These are phyloP conservation scores for Cinchona pubescens DNA, from an alignment of 257 asterid genomes.

Conservation along the genomic window DNA sequence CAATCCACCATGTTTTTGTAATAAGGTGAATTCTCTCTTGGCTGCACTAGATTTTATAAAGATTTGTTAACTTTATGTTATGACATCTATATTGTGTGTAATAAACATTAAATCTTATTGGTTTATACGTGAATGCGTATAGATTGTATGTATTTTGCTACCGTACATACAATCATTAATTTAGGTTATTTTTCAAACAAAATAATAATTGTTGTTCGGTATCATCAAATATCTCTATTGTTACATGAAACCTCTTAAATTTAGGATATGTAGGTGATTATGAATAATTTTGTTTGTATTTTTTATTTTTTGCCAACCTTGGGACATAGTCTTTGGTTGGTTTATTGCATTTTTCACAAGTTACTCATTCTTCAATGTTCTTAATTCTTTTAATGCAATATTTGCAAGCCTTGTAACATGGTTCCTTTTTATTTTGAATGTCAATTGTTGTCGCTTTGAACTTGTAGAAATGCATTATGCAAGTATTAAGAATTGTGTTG, in stretches of 20 bases:
- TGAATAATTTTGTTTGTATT: too few species aligned
- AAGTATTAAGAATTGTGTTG: background rate
- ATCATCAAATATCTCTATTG: background rate
- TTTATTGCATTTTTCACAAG: background rate
- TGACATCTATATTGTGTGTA: background rate
- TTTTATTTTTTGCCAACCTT: background rate
- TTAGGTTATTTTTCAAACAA: background rate
- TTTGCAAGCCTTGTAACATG: background rate
- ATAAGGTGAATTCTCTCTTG: background rate
- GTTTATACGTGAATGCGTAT: background rate
- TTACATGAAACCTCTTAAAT: background rate
- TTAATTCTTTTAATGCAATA: background rate
- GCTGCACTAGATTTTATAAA: background rate
- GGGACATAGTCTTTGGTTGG: background rate
- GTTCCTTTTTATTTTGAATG: background rate
- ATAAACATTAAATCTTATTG: background rate
- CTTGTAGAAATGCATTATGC: background rate
- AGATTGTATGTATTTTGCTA: background rate
- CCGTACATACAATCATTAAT: background rate
- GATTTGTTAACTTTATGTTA: background rate
- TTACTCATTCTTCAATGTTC: background rate
- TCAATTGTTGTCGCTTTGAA: background rate
- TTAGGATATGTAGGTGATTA: too few species aligned
- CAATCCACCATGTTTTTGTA: background rate
- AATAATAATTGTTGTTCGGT: background rate